Percentiles rank a stretch among this genome's conserved stretches.
Evolutionary conservation across 129 eudicot genomes (phyloP).

Genomic region (Daucus carota): DNA sequence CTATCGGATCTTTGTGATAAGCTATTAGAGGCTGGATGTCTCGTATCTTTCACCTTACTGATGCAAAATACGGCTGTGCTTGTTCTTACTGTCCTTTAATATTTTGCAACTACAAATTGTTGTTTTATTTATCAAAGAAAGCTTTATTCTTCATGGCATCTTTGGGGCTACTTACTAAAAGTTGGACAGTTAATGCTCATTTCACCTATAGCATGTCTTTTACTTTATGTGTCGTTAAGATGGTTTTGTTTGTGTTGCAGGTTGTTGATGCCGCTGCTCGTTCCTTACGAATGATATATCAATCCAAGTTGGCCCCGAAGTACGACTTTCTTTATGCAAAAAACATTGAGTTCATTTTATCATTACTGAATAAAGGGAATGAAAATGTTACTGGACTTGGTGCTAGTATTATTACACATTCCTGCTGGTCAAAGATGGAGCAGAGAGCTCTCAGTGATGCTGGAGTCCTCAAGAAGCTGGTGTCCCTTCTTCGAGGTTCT

Average conservation of each 20-base stretch:
- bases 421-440: slow-evolving; percentile 60
- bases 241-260: slow-evolving; percentile 33
- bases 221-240: not conserved
- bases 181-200: not conserved
- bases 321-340: slow-evolving; percentile 59
- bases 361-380: slow-evolving; percentile 59
- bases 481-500: slow-evolving; percentile 66
- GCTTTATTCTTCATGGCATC: not conserved
- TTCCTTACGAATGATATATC: slow-evolving; percentile 85
- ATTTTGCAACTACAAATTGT: not conserved
- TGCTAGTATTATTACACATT: slow-evolving; percentile 82
- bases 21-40: not conserved
- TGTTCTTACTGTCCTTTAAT: not conserved
- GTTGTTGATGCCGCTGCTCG: slow-evolving; percentile 97
- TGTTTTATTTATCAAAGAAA: not conserved
- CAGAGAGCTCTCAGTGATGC: slow-evolving; percentile 73
- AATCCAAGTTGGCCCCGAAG: slow-evolving; percentile 77
- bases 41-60: not conserved
- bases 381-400: slow-evolving; percentile 92
- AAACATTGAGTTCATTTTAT: slow-evolving; percentile 63
- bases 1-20: not conserved
- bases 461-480: slow-evolving; percentile 60
- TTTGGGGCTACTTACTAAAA: not conserved
- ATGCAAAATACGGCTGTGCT: not conserved
- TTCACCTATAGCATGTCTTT: slow-evolving; percentile 7